Conservation (phyloP, 1,284 basidiomycete species). For the Chiua sp. region DNA sequence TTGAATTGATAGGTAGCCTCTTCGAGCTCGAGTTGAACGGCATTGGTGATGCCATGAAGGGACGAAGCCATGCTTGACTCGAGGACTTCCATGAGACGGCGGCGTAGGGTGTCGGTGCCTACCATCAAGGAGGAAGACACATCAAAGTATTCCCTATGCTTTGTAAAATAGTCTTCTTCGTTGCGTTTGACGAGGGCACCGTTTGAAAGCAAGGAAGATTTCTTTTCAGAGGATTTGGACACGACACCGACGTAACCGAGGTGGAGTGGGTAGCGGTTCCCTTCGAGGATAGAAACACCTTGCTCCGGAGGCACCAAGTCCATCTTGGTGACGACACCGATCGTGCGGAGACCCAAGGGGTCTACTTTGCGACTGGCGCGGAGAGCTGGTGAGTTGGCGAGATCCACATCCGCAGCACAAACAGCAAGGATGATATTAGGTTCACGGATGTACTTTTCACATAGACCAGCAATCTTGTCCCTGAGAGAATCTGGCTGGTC, state of each 20-base stretch:
- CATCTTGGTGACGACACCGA: slow-evolving; percentile 99
- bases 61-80: slow-evolving; percentile 98
- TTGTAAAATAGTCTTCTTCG: slow-evolving; percentile 85
- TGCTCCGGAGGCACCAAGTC: slow-evolving; percentile 90
- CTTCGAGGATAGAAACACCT: slow-evolving; percentile 83
- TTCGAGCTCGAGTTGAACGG: slow-evolving; percentile 96
- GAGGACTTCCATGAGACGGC: slow-evolving; percentile 93
- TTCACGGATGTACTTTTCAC: slow-evolving; percentile 97
- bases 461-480: slow-evolving; percentile 89
- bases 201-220: slow-evolving; percentile 47
- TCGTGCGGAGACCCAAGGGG: slow-evolving; percentile 92
- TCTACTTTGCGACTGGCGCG: slow-evolving; percentile 94
- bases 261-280: slow-evolving; percentile 96
- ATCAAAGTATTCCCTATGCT: slow-evolving; percentile 77
- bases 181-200: slow-evolving; percentile 65
- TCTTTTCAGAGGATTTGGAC: slow-evolving; percentile 72
- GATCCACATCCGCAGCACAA: slow-evolving; percentile 97
- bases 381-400: slow-evolving; percentile 97
- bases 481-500: slow-evolving; percentile 97
- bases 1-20: slow-evolving; percentile 99
- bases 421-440: slow-evolving; percentile 99
- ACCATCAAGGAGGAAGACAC: slow-evolving; percentile 76
- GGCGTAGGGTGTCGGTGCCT: slow-evolving; percentile 89
- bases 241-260: slow-evolving; percentile 99
- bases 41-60: slow-evolving; percentile 94